phyloP scores from a whole-genome alignment of 2,329 filamentous ascomycete species.

The Mycosphaerella sp. region DNA sequence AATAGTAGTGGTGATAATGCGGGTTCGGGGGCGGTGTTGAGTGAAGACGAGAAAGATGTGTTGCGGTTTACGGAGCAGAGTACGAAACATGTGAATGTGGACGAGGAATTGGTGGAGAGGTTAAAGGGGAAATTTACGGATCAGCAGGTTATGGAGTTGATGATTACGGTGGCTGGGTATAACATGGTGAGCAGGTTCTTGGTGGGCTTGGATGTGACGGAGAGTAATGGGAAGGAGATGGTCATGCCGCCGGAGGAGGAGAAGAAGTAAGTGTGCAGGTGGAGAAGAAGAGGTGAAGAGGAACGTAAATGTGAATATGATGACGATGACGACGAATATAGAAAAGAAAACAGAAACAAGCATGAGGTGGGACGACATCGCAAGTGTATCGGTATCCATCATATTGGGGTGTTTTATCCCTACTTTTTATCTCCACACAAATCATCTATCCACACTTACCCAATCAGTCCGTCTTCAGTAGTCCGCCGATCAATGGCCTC shows the following conservation, averaged over 20 bases:
- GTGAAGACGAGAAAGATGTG: conserved; percentile 30
- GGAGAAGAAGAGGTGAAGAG: no score
- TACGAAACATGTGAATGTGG: conserved; percentile 30
- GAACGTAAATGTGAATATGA: no score
- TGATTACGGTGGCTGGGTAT: conserved; percentile 34
- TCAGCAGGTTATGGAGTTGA: conserved; percentile 34
- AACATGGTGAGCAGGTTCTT: conserved; percentile 37
- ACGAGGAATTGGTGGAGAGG: conserved; percentile 28
- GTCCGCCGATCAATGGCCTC: no score
- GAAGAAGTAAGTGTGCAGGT: no score
- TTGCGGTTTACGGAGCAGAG: conserved; percentile 32
- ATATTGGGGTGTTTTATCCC: no score
- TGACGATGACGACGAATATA: no score
- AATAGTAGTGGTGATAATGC: background rate
- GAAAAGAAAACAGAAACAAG: no score
- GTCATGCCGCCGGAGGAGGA: conserved; percentile 24
- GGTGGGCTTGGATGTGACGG: conserved; percentile 36
- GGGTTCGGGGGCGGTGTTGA: conserved; percentile 16
- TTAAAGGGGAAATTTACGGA: conserved; percentile 30
- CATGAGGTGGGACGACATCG: no score
- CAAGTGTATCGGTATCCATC: no score
- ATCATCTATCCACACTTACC: no score
- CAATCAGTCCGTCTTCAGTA: no score
- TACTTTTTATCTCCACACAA: no score
- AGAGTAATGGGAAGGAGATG: conserved; percentile 34